Conservation (phyloP, 228 moss, liverwort and hornwort genomes). For the Sphagnum fallax region DNA sequence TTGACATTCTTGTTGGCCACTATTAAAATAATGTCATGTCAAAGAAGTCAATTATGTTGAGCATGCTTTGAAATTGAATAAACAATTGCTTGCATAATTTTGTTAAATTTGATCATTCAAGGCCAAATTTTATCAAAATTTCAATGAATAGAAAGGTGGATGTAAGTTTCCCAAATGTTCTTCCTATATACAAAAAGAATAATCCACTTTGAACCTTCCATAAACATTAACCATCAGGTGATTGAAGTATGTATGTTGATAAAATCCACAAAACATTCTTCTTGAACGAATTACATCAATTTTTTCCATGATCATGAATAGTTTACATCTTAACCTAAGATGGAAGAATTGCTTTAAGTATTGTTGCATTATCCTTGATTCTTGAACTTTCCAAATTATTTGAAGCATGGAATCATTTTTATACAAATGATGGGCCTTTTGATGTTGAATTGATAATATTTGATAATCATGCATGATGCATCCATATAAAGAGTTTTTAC, state of each 20-base stretch:
- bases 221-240: neutral
- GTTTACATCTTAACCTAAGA: neutral
- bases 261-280: too few relatives aligned
- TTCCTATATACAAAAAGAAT: conserved; percentile 46
- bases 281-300: too few relatives aligned
- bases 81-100: conserved; percentile 23
- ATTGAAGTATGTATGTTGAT: neutral
- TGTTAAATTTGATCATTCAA: neutral
- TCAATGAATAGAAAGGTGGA: conserved; percentile 20
- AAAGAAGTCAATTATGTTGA: conserved; percentile 42
- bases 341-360: neutral
- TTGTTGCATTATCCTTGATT: neutral
- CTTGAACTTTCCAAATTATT: too few relatives aligned
- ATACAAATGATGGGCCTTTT: too few relatives aligned
- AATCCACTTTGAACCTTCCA: conserved; percentile 6
- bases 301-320: too few relatives aligned
- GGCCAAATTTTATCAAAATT: too few relatives aligned
- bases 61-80: conserved; percentile 27
- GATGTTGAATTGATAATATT: too few relatives aligned
- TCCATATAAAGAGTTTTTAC: too few relatives aligned
- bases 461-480: too few relatives aligned
- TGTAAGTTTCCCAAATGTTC: conserved; percentile 26
- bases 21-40: conserved; percentile 59
- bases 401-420: too few relatives aligned
- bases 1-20: conserved; percentile 13